phyloP scores from a whole-genome alignment of 495 filamentous ascomycete species.

The Achaetomiella virescens region DNA sequence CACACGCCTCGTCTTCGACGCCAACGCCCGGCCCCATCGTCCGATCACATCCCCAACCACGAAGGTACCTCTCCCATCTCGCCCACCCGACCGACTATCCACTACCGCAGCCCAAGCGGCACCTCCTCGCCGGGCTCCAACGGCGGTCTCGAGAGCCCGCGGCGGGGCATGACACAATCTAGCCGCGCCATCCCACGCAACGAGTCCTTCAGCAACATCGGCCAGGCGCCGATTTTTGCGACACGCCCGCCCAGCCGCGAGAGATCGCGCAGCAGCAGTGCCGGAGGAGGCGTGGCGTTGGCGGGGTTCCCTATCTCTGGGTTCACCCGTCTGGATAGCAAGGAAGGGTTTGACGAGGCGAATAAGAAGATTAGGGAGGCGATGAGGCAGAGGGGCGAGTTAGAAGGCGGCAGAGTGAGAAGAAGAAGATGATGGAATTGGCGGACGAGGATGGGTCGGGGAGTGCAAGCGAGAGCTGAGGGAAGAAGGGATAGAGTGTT shows the following conservation, averaged over 20 bases:
- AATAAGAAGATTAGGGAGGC: conserved; percentile 78
- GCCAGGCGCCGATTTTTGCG: conserved; percentile 80
- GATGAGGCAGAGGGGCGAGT: conserved; percentile 79
- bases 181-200: conserved; percentile 66
- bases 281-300: conserved; percentile 39
- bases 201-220: conserved; percentile 86
- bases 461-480: conserved; percentile 4
- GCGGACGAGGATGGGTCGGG: conserved; percentile 22
- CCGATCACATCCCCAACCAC: conserved; percentile 10
- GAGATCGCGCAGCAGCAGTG: conserved; percentile 65
- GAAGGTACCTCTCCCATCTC: conserved; percentile 9
- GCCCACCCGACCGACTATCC: conserved; percentile 1
- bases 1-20: conserved; percentile 62
- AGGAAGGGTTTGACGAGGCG: conserved; percentile 73
- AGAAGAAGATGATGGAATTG: conserved; percentile 37
- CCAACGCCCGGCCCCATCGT: conserved; percentile 16
- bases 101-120: conserved; percentile 24
- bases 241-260: conserved; percentile 70
- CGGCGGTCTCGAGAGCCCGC: conserved; percentile 23
- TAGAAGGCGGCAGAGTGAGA: conserved; percentile 61
- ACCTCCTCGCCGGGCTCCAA: conserved; percentile 18
- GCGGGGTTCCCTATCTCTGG: conserved; percentile 60
- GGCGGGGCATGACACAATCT: conserved; percentile 39
- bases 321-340: conserved; percentile 66
- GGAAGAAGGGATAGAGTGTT: conserved; percentile 16